These are phyloP conservation scores for Neurospora sp. DNA, from an alignment of 495 filamentous ascomycete genomes.

Conservation along the genomic window DNA sequence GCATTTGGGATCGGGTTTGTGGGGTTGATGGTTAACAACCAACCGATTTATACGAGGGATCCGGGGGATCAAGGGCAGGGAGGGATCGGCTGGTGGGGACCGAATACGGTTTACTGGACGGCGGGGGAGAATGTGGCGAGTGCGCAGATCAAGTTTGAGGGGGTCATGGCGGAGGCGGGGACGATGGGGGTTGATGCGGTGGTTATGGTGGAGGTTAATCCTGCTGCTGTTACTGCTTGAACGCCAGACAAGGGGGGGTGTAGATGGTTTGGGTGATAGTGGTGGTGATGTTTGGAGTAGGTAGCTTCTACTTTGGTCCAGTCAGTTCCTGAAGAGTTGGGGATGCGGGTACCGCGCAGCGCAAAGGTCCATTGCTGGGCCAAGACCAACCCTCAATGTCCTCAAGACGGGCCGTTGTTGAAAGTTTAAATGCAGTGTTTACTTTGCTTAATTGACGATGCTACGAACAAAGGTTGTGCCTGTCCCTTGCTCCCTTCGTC, in stretches of 20 bases:
- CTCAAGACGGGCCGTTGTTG: not conserved
- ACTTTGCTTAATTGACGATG: not conserved
- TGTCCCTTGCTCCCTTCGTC: not conserved
- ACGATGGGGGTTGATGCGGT: not conserved
- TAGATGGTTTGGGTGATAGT: not conserved
- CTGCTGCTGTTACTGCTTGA: not conserved
- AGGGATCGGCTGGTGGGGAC: not conserved
- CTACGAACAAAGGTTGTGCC: not conserved
- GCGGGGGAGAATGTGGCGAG: not conserved
- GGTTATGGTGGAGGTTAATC: not conserved
- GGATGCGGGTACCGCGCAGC: not conserved
- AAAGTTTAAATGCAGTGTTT: not conserved
- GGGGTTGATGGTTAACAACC: slow-evolving; percentile 3
- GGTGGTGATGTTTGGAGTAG: not conserved
- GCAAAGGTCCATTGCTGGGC: not conserved
- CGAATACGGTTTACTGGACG: not conserved
- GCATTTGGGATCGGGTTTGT: not conserved
- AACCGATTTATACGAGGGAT: slow-evolving; percentile 2
- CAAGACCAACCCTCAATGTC: not conserved
- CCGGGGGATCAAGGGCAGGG: not conserved
- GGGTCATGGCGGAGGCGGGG: not conserved
- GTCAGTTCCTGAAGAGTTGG: not conserved
- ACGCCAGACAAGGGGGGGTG: no score
- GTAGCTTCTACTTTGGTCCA: not conserved
- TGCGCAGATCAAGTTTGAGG: not conserved